Base-by-base conservation (phyloP, 495 filamentous ascomycete species). In the Neurospora sp. region DNA sequence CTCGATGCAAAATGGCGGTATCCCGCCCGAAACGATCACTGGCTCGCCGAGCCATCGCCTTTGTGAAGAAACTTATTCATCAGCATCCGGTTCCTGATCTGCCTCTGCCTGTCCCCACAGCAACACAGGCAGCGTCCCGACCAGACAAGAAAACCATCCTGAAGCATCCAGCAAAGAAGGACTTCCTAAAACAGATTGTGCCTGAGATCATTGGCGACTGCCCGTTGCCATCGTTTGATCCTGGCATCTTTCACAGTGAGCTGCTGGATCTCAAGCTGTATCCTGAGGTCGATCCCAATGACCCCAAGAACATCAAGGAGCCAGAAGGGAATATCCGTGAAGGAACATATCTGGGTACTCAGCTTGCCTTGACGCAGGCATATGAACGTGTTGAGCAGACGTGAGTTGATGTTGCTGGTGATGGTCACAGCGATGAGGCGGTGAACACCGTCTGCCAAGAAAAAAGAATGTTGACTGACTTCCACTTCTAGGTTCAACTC, bases 351-450 rank as follows among this genome's bases (percentile, higher is more conserved):
- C 70, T 76, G 23, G 83, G 83, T 5, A 85, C 83, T 0, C 80
- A 84, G 69, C 71, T 83, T 4, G 83, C 83, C 7, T 70, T 85
- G 46, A 84, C 81, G 0, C 78, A 85, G 73, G 75, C 80, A 1
- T 84, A 84, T 72, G 75, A 77, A 16, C 79, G 78, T 6, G 80
- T 84, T 46, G 82, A 84, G 72, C 78, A 82, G 70, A 81, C 77
- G 80, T 83, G 73, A 77, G 80, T 76, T 42, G 39, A n/a, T 18
- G 20, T 20, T 6, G 1, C 14, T 31, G 54, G 27, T 41, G 27
- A 5, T 54, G 8, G 12, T 4, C 66, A 41, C 39, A 1, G 12
- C 2, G n/a, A 39, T 44, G 12, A 16, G 23, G 62, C 69, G n/a
- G 6, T 20, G 20, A 41, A 20, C 35, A 7, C 14, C 11, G 7